Evolutionary conservation across 2,329 filamentous ascomycete species (phyloP), one percentile per base, ranked within the genome.

Genomic region (Fusarium armeniacum): DNA sequence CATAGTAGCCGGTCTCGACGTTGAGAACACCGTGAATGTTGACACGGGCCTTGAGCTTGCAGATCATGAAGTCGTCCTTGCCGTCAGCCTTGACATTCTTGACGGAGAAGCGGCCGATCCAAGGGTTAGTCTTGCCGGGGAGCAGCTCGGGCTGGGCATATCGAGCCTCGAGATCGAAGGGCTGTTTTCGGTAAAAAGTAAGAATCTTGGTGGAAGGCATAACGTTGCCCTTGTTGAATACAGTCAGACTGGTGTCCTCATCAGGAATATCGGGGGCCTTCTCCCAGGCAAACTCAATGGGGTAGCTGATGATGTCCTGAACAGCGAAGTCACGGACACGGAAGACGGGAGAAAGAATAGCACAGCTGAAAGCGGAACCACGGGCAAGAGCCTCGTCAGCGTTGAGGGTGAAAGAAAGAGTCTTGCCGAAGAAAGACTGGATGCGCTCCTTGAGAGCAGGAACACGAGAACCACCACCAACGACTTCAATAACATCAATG

Each of bases 121-220:
- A 98, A 49, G 96, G 93, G 79, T 93, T 93, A 67, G 91, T 86
- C 86, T 95, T 97, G 76, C 94, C 94, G 20, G 96, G 96, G 11
- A 99, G 89, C 57, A 87, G 82, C 46, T 97, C 93, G 22, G 94
- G 92, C 77, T 95, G 92, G 70, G 92, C 91, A 79, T 99, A 99
- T 75, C 92, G 91, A 65, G 96, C 96, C 85, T 99, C 96, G 54
- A 99, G 87, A 78, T 98, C 94, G 80, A 98, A 99, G 47, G 94
- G 88, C 83, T 98, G 93, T 86, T 98, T 98, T 75, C 96, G 91
- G 87, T 98, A 99, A 85, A 99, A 99, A 40, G 96, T 99, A 57
- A 99, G 90, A 73, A 99, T 98, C 88, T 99, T 99, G 71, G 96
- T 99, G 8, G 95, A 98, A 57, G 96, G 96, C 86, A 99, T 91